Evolutionary conservation across 2,329 filamentous ascomycete genomes (phyloP), one percentile per base, ranked within the genome.

Genomic region (Aspergillus sp.): DNA sequence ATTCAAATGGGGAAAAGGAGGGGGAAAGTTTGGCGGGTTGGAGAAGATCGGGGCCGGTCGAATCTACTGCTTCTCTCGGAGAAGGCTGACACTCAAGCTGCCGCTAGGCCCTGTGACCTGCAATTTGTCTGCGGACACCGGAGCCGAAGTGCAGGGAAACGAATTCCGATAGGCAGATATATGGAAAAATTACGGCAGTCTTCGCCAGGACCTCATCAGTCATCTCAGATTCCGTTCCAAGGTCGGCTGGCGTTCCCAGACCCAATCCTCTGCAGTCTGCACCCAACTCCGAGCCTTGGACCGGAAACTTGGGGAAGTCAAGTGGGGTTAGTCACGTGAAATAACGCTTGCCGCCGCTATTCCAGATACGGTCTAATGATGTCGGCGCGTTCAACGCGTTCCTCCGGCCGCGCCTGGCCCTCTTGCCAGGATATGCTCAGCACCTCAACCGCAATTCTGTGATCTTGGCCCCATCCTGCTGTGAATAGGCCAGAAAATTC

Each of bases 321-420:
- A 41, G 57, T 50, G 58, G 43, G 57, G 60, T 15, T n/a, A 3
- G 34, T 69, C 69, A 71, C 65, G 55, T 69, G 62, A 2, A 3
- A 2, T 2, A 15, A 24, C 17, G 26, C 20, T 30, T 5, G 9
- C 7, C 2, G 34, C 22, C 47, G 43, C 64, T 64, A 66, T 39
- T 39, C 64, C 60, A 11, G 22, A 60, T 61, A 1, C 9, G 57
- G 63, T 53, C 57, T 64, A 66, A 66, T 64, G 42, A 58, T 53
- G 55, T 53, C 59, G 53, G 48, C 64, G 64, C 61, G 64, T 63
- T 56, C 48, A 42, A 61, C 62, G 62, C 59, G 62, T 66, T 53
- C 53, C 53, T 42, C 26, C 34, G 34, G 34, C 57, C 56, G 49
- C 20, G 48, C n/a, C 47, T 34, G 48, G 36, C 45, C 22, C 38